phyloP scores from a whole-genome alignment of 257 asterid genomes.

The Solanum sitiens region DNA sequence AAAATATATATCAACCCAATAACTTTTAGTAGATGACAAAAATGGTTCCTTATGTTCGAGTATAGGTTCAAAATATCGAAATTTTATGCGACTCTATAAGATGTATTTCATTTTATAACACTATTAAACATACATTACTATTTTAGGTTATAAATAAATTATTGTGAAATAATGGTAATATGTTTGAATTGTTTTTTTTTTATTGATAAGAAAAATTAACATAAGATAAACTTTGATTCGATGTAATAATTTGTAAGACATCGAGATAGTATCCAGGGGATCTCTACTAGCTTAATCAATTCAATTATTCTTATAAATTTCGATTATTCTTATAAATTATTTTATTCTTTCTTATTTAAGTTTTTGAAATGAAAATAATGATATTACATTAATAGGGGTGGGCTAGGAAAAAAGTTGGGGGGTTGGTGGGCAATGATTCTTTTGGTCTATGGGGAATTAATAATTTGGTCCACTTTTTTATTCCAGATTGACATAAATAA shows the following conservation, averaged over 20 bases:
- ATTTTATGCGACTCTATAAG: too few relatives aligned
- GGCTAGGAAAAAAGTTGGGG: background rate
- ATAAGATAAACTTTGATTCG: background rate
- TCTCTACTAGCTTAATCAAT: background rate
- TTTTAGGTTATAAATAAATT: background rate
- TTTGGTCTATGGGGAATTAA: background rate
- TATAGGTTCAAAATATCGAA: background rate
- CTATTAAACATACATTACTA: background rate
- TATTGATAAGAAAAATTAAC: too few relatives aligned
- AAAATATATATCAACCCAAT: background rate
- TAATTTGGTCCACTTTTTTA: background rate
- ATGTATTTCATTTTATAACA: background rate
- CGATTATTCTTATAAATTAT: background rate
- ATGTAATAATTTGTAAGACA: background rate
- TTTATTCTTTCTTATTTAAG: too few relatives aligned
- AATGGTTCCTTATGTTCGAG: background rate
- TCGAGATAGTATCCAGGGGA: accelerated
- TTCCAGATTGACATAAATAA: background rate
- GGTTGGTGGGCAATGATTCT: background rate
- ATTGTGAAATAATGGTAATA: background rate
- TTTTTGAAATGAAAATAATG: background rate
- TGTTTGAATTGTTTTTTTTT: background rate
- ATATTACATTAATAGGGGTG: background rate
- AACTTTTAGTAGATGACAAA: background rate
- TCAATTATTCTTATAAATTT: too few relatives aligned